A percentile compares a stretch with the other conserved stretches of the same genome.
These are phyloP conservation scores for Ganoderma sinense DNA, from an alignment of 1,284 basidiomycete genomes.

Conservation along the genomic window DNA sequence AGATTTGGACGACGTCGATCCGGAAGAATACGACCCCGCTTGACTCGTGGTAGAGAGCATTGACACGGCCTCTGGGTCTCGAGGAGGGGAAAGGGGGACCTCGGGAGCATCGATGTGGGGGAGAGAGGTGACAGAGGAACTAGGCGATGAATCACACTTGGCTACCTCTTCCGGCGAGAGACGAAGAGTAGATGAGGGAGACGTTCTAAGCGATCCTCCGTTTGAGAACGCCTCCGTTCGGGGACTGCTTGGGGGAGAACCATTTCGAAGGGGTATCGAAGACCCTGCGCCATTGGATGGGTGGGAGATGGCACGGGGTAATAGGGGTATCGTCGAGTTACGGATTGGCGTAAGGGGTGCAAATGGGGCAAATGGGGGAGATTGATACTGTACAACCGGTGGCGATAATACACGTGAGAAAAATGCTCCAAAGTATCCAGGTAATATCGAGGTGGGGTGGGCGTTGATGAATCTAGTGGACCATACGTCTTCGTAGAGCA, in stretches of 20 bases:
- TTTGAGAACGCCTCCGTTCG: constrained; percentile 6
- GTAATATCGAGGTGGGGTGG: constrained; percentile 62
- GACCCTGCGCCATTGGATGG: not conserved
- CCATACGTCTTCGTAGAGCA: constrained; percentile 43
- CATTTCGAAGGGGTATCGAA: constrained; percentile 3
- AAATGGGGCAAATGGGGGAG: constrained; percentile 75
- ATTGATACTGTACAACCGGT: constrained; percentile 68
- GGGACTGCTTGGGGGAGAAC: not conserved
- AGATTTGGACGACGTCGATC: constrained; percentile 23
- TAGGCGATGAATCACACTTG: constrained; percentile 17
- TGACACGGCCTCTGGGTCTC: constrained; percentile 19
- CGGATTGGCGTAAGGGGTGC: constrained; percentile 54
- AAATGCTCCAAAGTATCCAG: constrained; percentile 74
- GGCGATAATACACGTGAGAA: constrained; percentile 71
- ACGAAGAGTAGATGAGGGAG: constrained; percentile 23
- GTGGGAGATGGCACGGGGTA: not conserved
- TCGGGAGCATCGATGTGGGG: constrained; percentile 1
- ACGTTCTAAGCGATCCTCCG: constrained; percentile 17
- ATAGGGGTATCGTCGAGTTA: not conserved
- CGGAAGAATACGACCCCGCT: constrained; percentile 21
- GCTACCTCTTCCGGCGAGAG: constrained; percentile 16
- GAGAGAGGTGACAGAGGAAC: constrained; percentile 22
- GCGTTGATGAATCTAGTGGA: constrained; percentile 46
- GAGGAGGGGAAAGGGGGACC: not conserved
- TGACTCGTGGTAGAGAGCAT: constrained; percentile 18